Percentiles rank a stretch among this genome's conserved stretches.
Conservation (phyloP, 2,329 filamentous ascomycete genomes). For the Ceratocystis papillata region DNA sequence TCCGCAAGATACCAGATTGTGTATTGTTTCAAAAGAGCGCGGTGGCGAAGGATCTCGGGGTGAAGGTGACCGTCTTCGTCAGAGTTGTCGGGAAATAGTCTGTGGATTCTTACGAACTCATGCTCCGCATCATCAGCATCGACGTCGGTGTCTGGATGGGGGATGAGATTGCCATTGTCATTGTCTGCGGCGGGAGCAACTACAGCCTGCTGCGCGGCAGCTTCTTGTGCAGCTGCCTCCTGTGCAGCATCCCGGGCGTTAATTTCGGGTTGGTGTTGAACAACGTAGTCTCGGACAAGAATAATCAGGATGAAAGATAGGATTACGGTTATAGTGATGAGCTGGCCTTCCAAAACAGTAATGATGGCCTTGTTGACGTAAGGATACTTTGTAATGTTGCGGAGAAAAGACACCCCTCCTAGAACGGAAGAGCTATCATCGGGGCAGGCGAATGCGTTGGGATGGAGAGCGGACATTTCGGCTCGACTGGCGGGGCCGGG, state of each 20-base stretch:
- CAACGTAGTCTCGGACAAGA: slow-evolving; percentile 91
- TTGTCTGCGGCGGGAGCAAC: neutral
- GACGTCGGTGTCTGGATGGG: neutral
- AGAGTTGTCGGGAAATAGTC: neutral
- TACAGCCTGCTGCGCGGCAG: neutral
- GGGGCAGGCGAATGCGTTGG: slow-evolving; percentile 21
- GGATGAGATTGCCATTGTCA: neutral
- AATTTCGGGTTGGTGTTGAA: slow-evolving; percentile 90
- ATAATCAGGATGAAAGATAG: slow-evolving; percentile 95
- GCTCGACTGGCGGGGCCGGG: slow-evolving; percentile 14
- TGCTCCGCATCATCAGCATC: neutral
- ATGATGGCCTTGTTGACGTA: slow-evolving; percentile 68
- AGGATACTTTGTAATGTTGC: slow-evolving; percentile 55
- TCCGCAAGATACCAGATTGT: neutral
- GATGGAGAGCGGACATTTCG: slow-evolving; percentile 12
- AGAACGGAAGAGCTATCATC: slow-evolving; percentile 38
- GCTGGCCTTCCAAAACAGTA: slow-evolving; percentile 77
- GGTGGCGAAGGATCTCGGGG: neutral
- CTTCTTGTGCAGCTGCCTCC: slow-evolving; percentile 2
- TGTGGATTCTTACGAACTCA: neutral
- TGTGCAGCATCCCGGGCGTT: slow-evolving; percentile 59
- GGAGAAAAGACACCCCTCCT: slow-evolving; percentile 47
- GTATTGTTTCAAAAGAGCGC: neutral
- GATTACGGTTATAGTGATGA: slow-evolving; percentile 86
- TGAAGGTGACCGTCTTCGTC: neutral